phyloP scores from a whole-genome alignment of 495 filamentous ascomycete genomes.

The Hypoxylon intermedium region DNA sequence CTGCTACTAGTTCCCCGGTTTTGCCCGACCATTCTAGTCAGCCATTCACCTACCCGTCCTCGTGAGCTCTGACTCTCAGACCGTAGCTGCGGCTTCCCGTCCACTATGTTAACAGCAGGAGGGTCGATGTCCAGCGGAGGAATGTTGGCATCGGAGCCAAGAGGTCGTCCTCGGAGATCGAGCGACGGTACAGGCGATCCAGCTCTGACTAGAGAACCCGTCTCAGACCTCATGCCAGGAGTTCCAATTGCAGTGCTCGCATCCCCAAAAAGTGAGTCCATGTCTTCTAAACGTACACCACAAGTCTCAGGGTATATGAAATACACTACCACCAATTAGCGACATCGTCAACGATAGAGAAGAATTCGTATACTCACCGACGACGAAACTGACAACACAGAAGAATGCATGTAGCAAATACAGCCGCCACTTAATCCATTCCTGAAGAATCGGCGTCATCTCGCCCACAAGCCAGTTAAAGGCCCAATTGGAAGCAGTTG shows the following conservation, averaged over 20 bases:
- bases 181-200: constrained; percentile 80
- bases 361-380: constrained; percentile 70
- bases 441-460: constrained; percentile 91
- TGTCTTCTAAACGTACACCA: constrained; percentile 93
- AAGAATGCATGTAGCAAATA: constrained; percentile 97
- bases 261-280: constrained; percentile 91
- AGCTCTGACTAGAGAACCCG: constrained; percentile 73
- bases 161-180: constrained; percentile 63
- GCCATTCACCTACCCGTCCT: constrained; percentile 56
- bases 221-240: constrained; percentile 62
- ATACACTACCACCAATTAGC: constrained; percentile 69
- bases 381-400: constrained; percentile 92
- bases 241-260: constrained; percentile 73
- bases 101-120: constrained; percentile 42
- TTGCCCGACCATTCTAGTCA: constrained; percentile 54
- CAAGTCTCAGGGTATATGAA: constrained; percentile 97
- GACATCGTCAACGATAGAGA: not conserved
- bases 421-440: constrained; percentile 87
- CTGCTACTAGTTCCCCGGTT: constrained; percentile 41
- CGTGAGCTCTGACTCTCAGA: constrained; percentile 40
- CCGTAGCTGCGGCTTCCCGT: constrained; percentile 35
- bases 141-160: constrained; percentile 45
- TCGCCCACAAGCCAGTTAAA: constrained; percentile 98
- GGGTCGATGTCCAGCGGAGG: constrained; percentile 52
- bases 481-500: constrained; percentile 96